These are phyloP conservation scores for Leccinum broughii DNA, from an alignment of 768 basidiomycete species.

Conservation along the genomic window DNA sequence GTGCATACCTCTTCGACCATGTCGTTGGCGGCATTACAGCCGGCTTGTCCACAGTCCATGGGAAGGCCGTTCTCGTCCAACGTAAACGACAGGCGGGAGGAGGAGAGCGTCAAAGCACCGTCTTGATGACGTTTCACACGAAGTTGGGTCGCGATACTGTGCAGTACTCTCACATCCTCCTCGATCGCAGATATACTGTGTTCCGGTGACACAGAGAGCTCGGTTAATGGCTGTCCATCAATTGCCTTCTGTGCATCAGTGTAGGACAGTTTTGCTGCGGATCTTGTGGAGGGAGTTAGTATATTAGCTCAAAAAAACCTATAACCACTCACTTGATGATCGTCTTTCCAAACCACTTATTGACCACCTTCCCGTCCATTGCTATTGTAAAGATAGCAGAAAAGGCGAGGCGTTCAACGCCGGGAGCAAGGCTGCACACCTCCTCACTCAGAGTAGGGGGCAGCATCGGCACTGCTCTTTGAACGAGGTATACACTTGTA, in stretches of 20 bases:
- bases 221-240: slow-evolving; percentile 63
- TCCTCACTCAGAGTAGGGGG: slow-evolving; percentile 92
- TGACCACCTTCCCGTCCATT: slow-evolving; percentile 74
- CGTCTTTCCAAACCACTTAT: slow-evolving; percentile 93
- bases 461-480: slow-evolving; percentile 95
- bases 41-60: slow-evolving; percentile 69
- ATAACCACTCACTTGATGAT: slow-evolving; percentile 70
- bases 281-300: slow-evolving; percentile 47
- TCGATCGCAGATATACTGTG: slow-evolving; percentile 64
- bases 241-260: slow-evolving; percentile 79
- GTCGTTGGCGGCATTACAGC: slow-evolving; percentile 69
- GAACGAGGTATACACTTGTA: slow-evolving; percentile 95
- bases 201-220: slow-evolving; percentile 53
- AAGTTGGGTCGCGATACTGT: slow-evolving; percentile 71
- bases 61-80: slow-evolving; percentile 82
- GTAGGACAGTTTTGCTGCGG: slow-evolving; percentile 85
- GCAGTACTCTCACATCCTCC: slow-evolving; percentile 71
- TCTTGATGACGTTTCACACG: slow-evolving; percentile 71
- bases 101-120: slow-evolving; percentile 75
- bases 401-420: slow-evolving; percentile 88
- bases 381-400: slow-evolving; percentile 86
- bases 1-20: slow-evolving; percentile 83
- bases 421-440: slow-evolving; percentile 88
- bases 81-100: slow-evolving; percentile 69
- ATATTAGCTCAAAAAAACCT: neutral